Percentiles rank a stretch among this genome's conserved stretches.
Conservation (phyloP, 331 rosid species). For the Acacia concinna region DNA sequence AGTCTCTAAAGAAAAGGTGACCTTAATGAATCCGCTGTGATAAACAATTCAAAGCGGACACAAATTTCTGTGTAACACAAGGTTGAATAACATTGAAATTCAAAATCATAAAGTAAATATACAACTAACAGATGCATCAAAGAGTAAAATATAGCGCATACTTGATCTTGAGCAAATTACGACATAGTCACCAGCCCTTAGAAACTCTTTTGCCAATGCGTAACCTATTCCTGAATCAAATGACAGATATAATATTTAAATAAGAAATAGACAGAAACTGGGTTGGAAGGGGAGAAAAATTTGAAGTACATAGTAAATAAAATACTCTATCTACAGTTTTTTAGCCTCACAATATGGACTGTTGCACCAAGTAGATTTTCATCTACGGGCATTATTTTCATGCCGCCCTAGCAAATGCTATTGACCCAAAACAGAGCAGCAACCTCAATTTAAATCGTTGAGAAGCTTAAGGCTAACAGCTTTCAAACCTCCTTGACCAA, state of each 20-base stretch:
- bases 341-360: background rate
- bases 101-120: conserved; percentile 26
- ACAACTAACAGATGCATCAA: conserved; percentile 19
- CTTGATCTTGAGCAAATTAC: conserved; percentile 85
- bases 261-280: background rate
- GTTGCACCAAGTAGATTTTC: background rate
- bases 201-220: conserved; percentile 81
- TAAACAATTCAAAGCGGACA: background rate
- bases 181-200: conserved; percentile 83
- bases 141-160: conserved; percentile 25
- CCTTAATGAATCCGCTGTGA: background rate
- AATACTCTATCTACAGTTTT: background rate
- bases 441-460: background rate
- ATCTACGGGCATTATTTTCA: background rate
- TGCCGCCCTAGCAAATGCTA: background rate
- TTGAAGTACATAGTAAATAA: background rate
- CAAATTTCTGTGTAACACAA: background rate
- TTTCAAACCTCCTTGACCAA: background rate
- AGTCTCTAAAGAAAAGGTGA: background rate
- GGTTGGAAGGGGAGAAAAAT: background rate
- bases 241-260: background rate
- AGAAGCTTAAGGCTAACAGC: background rate
- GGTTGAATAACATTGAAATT: conserved; percentile 8
- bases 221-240: conserved; percentile 80
- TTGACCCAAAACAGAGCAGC: background rate